Evolutionary conservation across 2,329 filamentous ascomycete species (phyloP).

Genomic region (Aureobasidium sp.): DNA sequence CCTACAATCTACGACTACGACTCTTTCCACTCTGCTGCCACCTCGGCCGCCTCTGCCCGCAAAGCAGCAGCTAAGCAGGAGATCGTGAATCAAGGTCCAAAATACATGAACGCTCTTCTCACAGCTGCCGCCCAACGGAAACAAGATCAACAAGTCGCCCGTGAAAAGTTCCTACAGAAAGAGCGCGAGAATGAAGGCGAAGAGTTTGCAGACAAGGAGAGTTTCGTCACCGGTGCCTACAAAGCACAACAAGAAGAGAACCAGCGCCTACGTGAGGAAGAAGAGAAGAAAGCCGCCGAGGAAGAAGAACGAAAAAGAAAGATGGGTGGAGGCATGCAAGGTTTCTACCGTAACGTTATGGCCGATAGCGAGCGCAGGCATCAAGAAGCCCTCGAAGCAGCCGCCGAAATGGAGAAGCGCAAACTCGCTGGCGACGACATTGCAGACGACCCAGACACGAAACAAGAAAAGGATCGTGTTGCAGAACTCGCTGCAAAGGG

Average conservation of each 20-base stretch:
- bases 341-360: constrained; percentile 68
- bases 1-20: constrained; percentile 80
- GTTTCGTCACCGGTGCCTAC: constrained; percentile 78
- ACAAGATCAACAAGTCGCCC: constrained; percentile 67
- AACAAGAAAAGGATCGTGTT: constrained; percentile 49
- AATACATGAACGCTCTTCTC: constrained; percentile 69
- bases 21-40: constrained; percentile 66
- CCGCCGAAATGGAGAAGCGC: constrained; percentile 35
- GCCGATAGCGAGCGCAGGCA: constrained; percentile 63
- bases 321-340: constrained; percentile 58
- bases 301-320: constrained; percentile 58
- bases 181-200: constrained; percentile 76
- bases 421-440: constrained; percentile 17
- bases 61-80: constrained; percentile 45
- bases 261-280: constrained; percentile 60
- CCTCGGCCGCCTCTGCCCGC: constrained; percentile 51
- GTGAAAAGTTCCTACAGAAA: constrained; percentile 69
- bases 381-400: constrained; percentile 60
- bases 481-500: constrained; percentile 57
- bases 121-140: constrained; percentile 68
- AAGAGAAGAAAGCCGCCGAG: constrained; percentile 55
- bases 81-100: constrained; percentile 56
- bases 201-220: constrained; percentile 73
- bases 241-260: constrained; percentile 74
- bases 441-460: constrained; percentile 23